Conservation (phyloP, 2,329 filamentous ascomycete genomes). For the Epichloe glyceriae region DNA sequence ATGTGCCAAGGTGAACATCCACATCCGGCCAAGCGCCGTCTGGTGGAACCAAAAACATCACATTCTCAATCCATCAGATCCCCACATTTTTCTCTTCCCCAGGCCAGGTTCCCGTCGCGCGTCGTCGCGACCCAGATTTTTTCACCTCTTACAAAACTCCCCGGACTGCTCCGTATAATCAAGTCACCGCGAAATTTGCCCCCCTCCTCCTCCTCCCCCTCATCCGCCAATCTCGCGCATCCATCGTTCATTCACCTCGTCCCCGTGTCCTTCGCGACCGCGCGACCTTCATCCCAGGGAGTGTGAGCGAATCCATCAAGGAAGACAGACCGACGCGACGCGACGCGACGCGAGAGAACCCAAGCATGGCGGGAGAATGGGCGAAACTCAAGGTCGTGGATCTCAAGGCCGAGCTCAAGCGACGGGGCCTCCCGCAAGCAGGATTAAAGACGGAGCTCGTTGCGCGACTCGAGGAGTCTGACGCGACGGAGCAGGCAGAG, state of each 20-base stretch:
- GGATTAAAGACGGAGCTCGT: slow-evolving; percentile 63
- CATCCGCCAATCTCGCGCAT: neutral
- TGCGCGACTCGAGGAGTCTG: slow-evolving; percentile 39
- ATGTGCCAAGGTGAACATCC: neutral
- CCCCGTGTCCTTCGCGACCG: neutral
- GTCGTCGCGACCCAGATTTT: neutral
- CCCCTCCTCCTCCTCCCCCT: too few relatives aligned
- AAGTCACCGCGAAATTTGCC: too few relatives aligned
- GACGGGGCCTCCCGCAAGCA: slow-evolving; percentile 52
- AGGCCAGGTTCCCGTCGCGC: neutral
- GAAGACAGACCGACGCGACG: too few relatives aligned
- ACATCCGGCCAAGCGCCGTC: neutral
- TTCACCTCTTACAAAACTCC: neutral
- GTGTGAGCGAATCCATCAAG: too few relatives aligned
- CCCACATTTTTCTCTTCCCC: neutral
- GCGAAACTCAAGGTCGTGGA: slow-evolving; percentile 58
- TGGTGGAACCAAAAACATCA: neutral
- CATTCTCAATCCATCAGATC: too few relatives aligned
- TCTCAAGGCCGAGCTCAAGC: slow-evolving; percentile 62
- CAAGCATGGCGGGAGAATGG: slow-evolving; percentile 25
- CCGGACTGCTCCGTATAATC: too few relatives aligned
- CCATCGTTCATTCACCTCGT: neutral
- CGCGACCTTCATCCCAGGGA: too few relatives aligned
- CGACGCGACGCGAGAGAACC: too few relatives aligned
- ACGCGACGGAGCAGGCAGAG: slow-evolving; percentile 1